These are phyloP conservation scores for Puccinia triticina DNA, from an alignment of 1,284 basidiomycete species.

Conservation along the genomic window DNA sequence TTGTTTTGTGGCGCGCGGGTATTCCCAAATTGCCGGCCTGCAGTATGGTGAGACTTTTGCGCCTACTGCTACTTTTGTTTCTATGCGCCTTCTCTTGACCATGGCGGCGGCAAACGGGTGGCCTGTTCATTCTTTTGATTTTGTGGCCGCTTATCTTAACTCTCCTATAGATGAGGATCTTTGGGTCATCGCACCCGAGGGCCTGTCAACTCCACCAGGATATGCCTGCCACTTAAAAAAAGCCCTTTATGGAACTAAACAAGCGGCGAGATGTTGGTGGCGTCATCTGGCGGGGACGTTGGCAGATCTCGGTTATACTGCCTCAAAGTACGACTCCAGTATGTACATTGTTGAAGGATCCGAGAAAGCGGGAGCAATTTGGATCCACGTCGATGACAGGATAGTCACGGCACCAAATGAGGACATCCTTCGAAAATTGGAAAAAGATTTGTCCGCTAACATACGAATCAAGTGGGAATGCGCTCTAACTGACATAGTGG, in stretches of 20 bases:
- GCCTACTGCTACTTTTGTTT: too few species aligned
- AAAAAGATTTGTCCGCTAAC: neutral
- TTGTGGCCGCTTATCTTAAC: constrained; percentile 9
- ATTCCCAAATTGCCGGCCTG: constrained; percentile 1
- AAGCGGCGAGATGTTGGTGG: constrained; percentile 21
- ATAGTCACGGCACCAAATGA: neutral
- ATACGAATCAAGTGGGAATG: neutral
- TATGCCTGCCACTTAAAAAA: neutral
- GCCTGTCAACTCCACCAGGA: neutral
- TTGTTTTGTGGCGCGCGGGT: neutral
- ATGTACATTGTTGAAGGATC: neutral
- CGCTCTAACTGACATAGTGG: neutral
- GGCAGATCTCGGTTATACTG: neutral
- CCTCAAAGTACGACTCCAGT: neutral
- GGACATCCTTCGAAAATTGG: neutral
- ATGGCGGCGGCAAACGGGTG: neutral
- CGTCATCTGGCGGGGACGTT: neutral
- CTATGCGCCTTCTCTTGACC: neutral
- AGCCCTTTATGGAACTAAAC: constrained; percentile 8
- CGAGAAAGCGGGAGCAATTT: neutral
- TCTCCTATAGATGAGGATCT: constrained; percentile 8
- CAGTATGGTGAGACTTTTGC: too few species aligned
- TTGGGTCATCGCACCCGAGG: neutral
- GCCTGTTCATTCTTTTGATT: constrained; percentile 21
- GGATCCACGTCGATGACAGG: constrained; percentile 32